Evolutionary conservation across 1,139 yeast genomes (phyloP).

Genomic region (Protomyces macrosporus): DNA sequence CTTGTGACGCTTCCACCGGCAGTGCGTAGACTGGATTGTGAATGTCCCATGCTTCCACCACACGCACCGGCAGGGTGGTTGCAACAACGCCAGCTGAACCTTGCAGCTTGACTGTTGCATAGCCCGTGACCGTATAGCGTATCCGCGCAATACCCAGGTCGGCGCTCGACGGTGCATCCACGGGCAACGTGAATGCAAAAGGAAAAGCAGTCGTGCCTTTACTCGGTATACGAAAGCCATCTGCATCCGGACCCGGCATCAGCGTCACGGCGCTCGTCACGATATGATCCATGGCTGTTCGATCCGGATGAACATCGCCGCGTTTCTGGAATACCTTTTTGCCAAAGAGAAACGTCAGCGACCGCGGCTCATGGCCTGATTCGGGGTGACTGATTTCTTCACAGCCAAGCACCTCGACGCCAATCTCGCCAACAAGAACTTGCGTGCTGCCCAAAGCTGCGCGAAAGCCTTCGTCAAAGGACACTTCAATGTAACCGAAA

Average conservation of each 20-base stretch:
- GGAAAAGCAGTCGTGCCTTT: conserved; percentile 28
- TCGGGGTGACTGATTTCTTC: conserved; percentile 25
- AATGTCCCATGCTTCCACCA: conserved; percentile 31
- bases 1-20: conserved; percentile 11
- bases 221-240: conserved; percentile 27
- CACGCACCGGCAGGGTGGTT: conserved; percentile 18
- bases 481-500: conserved; percentile 17
- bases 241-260: conserved; percentile 28
- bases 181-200: conserved; percentile 27
- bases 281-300: conserved; percentile 5
- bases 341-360: conserved; percentile 26
- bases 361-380: conserved; percentile 25
- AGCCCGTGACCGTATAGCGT: conserved; percentile 26
- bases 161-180: conserved; percentile 28
- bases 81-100: conserved; percentile 25
- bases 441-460: conserved; percentile 21
- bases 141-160: conserved; percentile 19
- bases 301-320: conserved; percentile 19
- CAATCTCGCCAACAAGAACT: conserved; percentile 28
- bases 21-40: conserved; percentile 23
- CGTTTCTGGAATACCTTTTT: conserved; percentile 26
- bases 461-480: conserved; percentile 14
- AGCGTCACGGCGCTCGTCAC: conserved; percentile 27
- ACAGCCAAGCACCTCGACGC: conserved; percentile 29
- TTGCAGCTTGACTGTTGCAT: conserved; percentile 25